Evolutionary conservation across 2,329 filamentous ascomycete species (phyloP).

Genomic region (Claviceps humidiphila): DNA sequence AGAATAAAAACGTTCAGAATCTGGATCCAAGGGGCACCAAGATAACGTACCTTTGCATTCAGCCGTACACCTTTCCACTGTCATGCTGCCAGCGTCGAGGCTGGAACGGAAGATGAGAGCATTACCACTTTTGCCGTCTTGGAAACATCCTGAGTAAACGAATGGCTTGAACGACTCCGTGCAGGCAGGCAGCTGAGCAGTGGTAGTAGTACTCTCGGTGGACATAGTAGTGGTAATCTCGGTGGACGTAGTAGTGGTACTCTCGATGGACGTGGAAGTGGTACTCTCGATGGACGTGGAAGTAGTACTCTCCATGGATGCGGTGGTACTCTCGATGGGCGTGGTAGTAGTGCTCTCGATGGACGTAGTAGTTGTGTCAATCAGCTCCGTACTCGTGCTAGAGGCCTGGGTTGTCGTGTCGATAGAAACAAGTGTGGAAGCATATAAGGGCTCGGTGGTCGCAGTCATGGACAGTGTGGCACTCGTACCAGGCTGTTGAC

Average conservation of each 20-base stretch:
- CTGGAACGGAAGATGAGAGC: constrained; percentile 30
- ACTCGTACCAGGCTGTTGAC: constrained; percentile 16
- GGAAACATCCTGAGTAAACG: constrained; percentile 33
- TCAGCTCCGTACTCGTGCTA: too few relatives aligned
- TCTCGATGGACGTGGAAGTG: background rate
- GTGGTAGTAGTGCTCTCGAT: too few relatives aligned
- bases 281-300: too few relatives aligned
- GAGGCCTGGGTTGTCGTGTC: background rate
- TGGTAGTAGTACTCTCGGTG: too few relatives aligned
- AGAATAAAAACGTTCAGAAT: background rate
- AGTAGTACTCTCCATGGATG: too few relatives aligned
- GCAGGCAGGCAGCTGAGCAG: constrained; percentile 28
- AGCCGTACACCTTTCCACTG: constrained; percentile 32
- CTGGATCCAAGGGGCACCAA: background rate
- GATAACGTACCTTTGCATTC: constrained; percentile 32
- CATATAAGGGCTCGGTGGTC: background rate
- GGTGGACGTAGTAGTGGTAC: background rate
- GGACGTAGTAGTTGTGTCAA: too few relatives aligned
- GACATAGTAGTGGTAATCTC: too few relatives aligned
- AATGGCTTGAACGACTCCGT: constrained; percentile 32
- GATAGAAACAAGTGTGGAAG: constrained; percentile 6
- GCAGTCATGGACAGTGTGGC: constrained; percentile 14
- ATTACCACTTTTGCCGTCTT: constrained; percentile 21
- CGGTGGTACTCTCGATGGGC: too few relatives aligned
- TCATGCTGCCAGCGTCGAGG: constrained; percentile 27